phyloP scores from a whole-genome alignment of 331 rosid genomes.

The Quercus tomentella region DNA sequence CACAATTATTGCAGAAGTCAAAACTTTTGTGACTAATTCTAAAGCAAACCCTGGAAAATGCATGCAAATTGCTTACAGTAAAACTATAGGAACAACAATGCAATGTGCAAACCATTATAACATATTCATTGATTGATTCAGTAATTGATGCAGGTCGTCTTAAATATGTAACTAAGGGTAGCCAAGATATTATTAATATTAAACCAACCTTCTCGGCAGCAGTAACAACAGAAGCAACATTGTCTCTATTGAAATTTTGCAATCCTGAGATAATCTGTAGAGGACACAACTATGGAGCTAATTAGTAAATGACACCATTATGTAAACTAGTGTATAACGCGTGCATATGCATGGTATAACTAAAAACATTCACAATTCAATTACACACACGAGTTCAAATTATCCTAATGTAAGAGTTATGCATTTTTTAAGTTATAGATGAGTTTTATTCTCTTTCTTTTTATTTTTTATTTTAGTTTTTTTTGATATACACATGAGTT shows the following conservation, averaged over 20 bases:
- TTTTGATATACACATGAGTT: too few relatives aligned
- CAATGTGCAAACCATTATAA: neutral
- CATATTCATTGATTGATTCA: neutral
- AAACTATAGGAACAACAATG: neutral
- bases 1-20: too few relatives aligned
- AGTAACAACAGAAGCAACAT: conserved; percentile 76
- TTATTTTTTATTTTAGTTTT: too few relatives aligned
- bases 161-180: neutral
- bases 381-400: too few relatives aligned
- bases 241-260: conserved; percentile 73
- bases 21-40: neutral
- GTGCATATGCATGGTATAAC: too few relatives aligned
- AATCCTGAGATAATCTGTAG: conserved; percentile 83
- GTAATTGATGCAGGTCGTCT: neutral
- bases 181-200: conserved; percentile 4
- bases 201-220: conserved; percentile 80
- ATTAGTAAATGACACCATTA: too few relatives aligned
- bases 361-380: too few relatives aligned
- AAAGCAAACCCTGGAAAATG: neutral
- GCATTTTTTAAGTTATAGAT: too few relatives aligned
- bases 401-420: too few relatives aligned
- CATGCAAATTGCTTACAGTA: neutral
- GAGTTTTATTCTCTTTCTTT: too few relatives aligned
- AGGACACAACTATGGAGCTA: conserved; percentile 4
- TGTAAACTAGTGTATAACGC: too few relatives aligned